These are phyloP conservation scores for Bipolaris cookei DNA, from an alignment of 2,329 filamentous ascomycete genomes.

Conservation along the genomic window DNA sequence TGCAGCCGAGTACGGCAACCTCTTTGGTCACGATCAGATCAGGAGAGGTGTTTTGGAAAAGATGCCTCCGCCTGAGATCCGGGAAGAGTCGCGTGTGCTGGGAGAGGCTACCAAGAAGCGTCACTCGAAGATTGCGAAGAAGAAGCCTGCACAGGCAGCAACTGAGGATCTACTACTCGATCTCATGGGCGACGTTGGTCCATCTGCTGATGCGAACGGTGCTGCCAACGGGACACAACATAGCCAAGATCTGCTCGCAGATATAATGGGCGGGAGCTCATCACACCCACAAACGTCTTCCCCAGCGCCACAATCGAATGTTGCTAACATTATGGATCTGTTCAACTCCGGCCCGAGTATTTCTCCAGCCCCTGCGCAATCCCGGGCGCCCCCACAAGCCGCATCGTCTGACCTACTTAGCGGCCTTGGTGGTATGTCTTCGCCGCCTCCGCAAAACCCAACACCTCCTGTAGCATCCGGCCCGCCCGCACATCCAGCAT, in stretches of 20 bases:
- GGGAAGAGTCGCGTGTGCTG: constrained; percentile 89
- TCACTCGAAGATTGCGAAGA: constrained; percentile 64
- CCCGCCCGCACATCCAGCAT: constrained; percentile 69
- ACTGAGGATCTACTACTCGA: constrained; percentile 92
- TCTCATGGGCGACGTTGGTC: constrained; percentile 82
- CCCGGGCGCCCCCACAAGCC: constrained; percentile 48
- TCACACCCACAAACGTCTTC: constrained; percentile 52
- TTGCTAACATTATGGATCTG: constrained; percentile 83
- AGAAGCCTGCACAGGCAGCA: constrained; percentile 77
- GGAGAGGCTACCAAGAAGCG: constrained; percentile 71
- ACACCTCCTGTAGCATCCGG: constrained; percentile 46
- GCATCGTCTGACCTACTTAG: constrained; percentile 52
- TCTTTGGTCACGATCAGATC: constrained; percentile 90
- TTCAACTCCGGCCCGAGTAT: constrained; percentile 64
- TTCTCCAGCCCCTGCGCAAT: constrained; percentile 46
- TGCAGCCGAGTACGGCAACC: constrained; percentile 90
- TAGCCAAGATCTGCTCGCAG: constrained; percentile 85
- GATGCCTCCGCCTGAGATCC: constrained; percentile 97
- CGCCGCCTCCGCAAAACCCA: constrained; percentile 57
- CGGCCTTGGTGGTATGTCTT: constrained; percentile 53
- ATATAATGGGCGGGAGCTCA: constrained; percentile 76
- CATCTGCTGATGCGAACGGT: constrained; percentile 59
- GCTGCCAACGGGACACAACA: constrained; percentile 62
- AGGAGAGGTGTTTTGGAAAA: constrained; percentile 90
- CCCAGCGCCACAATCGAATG: constrained; percentile 49